Base-by-base conservation (phyloP, 2,329 filamentous ascomycete genomes). In the Cordyceps pruinosa region DNA sequence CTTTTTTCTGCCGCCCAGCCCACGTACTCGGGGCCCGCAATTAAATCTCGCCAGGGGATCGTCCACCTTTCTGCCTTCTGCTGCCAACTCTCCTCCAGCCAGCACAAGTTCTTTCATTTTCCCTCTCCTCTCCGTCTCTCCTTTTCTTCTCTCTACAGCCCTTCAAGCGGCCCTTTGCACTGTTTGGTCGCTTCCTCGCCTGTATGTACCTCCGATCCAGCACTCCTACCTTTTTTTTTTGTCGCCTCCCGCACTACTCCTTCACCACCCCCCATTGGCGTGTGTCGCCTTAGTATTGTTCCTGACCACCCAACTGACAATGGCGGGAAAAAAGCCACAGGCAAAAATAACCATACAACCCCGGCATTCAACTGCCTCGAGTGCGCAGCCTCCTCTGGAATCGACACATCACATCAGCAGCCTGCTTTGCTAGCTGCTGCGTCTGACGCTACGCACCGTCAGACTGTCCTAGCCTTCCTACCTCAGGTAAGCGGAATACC, bases 41-140 rank as follows among this genome's bases (percentile, higher is more conserved):
- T 51, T 44, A 44, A 49, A 56, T 56, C 54, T 57, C 25, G 53
- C 30, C 55, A 57, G 55, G 55, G 55, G 55, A 57, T 57, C 55
- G 17, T 57, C 46, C 47, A 35, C 47, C 45, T 21, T 21, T 23
- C 26, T 49, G 25, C n/a, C 30, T 35, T 13, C 26, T 9, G 30
- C 32, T 35, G 23, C 52, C 26, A 21, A 10, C 32, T 56, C 45
- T 49, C 53, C n/a, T n/a, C n/a, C n/a, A n/a, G n/a, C n/a, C n/a
- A n/a, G n/a, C n/a, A n/a, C n/a, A n/a, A n/a, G n/a, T n/a, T 55
- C 42, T 32, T 37, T 55, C 42, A 8, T 32, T 47, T 32, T 23
- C 17, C 23, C 3, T 19, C 17, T 25, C n/a, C n/a, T n/a, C n/a
- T n/a, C n/a, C n/a, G n/a, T n/a, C n/a, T n/a, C n/a, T n/a, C n/a